These are phyloP conservation scores for Dioscorea alata DNA, from an alignment of 106 monocot genomes.

Conservation along the genomic window DNA sequence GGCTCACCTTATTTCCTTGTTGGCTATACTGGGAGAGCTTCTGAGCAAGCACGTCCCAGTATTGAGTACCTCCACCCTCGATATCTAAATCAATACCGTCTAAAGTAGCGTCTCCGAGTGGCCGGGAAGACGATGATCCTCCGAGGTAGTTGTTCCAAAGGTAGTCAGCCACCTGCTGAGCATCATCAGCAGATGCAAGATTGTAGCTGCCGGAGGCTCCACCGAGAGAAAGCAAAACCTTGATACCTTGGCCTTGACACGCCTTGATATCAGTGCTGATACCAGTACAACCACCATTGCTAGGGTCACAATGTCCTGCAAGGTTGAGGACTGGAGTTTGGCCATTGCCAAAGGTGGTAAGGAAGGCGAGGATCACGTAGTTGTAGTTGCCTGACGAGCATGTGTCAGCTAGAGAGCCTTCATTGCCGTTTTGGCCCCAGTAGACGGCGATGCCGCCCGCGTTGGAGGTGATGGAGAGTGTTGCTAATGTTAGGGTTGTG, in stretches of 20 bases:
- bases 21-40: slow-evolving; percentile 11
- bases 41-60: slow-evolving; percentile 33
- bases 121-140: slow-evolving; percentile 31
- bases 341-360: slow-evolving; percentile 53
- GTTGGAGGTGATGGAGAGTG: slow-evolving; percentile 7
- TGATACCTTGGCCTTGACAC: slow-evolving; percentile 21
- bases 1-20: slow-evolving; percentile 10
- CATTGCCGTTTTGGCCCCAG: slow-evolving; percentile 80
- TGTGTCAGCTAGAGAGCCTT: slow-evolving; percentile 43
- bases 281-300: slow-evolving; percentile 19
- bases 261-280: slow-evolving; percentile 33
- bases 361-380: slow-evolving; percentile 49
- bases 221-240: slow-evolving; percentile 49
- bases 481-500: neutral
- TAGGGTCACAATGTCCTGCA: slow-evolving; percentile 52
- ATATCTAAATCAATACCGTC: slow-evolving; percentile 67
- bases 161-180: slow-evolving; percentile 34
- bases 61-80: slow-evolving; percentile 16
- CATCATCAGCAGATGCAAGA: slow-evolving; percentile 33
- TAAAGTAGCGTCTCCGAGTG: slow-evolving; percentile 40
- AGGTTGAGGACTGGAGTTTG: slow-evolving; percentile 51
- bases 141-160: slow-evolving; percentile 59
- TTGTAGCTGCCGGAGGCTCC: slow-evolving; percentile 28
- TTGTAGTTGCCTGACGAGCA: slow-evolving; percentile 40
- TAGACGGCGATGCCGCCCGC: slow-evolving; percentile 65